phyloP scores from a whole-genome alignment of 352 stramenopile genomes.

The Phytophthora crassamura region DNA sequence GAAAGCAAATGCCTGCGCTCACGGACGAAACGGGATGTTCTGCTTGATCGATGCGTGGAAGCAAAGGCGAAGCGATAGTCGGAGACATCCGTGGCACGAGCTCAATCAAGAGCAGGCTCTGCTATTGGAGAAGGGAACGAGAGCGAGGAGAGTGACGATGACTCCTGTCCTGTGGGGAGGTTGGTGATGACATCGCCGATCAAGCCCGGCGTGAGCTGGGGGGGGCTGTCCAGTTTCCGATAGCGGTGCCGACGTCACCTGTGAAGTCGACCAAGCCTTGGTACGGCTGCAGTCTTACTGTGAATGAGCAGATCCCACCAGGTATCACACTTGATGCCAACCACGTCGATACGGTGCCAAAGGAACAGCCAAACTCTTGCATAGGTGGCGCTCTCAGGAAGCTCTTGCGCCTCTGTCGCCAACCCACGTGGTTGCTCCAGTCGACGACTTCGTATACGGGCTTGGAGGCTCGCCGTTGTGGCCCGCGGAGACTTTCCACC shows the following conservation, averaged over 20 bases:
- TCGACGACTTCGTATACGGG: conserved; percentile 18
- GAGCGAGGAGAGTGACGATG: conserved; percentile 24
- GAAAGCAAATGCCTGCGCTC: conserved; percentile 54
- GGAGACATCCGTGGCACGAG: background rate
- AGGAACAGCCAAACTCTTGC: conserved; percentile 31
- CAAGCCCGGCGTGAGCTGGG: conserved; percentile 11
- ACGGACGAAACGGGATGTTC: conserved; percentile 16
- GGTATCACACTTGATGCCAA: conserved; percentile 54
- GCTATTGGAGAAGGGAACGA: conserved; percentile 23
- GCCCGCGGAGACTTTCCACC: conserved; percentile 55
- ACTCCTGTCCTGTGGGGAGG: background rate
- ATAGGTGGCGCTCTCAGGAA: conserved; percentile 26
- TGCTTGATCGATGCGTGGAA: conserved; percentile 1
- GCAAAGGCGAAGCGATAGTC: conserved; percentile 1
- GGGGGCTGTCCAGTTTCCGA: background rate
- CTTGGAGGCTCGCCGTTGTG: conserved; percentile 56
- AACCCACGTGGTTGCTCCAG: background rate
- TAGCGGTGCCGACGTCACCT: conserved; percentile 9
- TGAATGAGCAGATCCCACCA: conserved; percentile 36
- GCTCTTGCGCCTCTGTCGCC: conserved; percentile 15
- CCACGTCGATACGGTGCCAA: conserved; percentile 58
- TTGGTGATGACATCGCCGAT: conserved; percentile 30
- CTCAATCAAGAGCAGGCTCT: conserved; percentile 1
- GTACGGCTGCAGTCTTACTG: conserved; percentile 42
- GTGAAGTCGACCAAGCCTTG: conserved; percentile 48